Conservation (phyloP, 345 rosid species). For the Crucihimalaya himalaica region DNA sequence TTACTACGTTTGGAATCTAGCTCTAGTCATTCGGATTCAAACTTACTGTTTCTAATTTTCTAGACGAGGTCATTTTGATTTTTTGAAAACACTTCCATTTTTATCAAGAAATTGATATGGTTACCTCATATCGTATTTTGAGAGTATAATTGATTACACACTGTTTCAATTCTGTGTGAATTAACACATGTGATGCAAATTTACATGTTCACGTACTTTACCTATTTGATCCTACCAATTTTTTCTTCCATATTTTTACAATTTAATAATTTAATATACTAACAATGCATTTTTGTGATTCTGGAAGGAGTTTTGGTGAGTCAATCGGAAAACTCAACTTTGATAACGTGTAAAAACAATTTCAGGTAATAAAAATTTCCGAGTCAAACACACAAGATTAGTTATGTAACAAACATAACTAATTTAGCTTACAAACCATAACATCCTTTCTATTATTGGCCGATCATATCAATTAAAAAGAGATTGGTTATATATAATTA, state of each 20-base stretch:
- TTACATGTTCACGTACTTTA: neutral
- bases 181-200: neutral
- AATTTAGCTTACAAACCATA: neutral
- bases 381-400: conserved; percentile 9
- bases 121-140: too few relatives aligned
- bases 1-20: neutral
- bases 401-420: conserved; percentile 8
- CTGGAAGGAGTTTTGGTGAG: conserved; percentile 7
- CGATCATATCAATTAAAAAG: neutral
- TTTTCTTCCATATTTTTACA: neutral
- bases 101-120: too few relatives aligned
- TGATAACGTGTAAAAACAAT: neutral
- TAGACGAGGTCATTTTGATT: neutral
- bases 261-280: too few relatives aligned
- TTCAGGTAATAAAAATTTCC: neutral
- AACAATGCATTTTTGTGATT: neutral
- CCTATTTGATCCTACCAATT: neutral
- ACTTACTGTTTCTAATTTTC: neutral
- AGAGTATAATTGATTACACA: too few relatives aligned
- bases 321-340: conserved; percentile 7
- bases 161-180: neutral
- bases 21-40: neutral
- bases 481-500: neutral
- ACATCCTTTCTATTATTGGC: conserved; percentile 23
- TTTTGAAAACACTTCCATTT: too few relatives aligned